Conservation (phyloP, 2,329 filamentous ascomycete genomes). For the Monosporascus cannonballus region DNA sequence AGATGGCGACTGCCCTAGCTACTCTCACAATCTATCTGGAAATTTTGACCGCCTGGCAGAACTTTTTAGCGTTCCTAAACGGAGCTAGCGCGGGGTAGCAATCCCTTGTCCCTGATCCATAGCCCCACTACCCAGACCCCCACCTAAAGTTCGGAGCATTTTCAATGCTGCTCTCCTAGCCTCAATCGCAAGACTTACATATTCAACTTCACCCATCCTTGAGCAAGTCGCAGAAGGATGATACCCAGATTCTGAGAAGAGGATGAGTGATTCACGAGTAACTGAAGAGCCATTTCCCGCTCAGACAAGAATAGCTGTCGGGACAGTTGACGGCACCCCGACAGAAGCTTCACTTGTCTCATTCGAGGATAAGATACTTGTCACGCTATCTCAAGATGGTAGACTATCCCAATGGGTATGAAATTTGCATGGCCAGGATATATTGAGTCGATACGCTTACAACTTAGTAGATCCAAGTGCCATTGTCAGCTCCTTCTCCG, state of each 20-base stretch:
- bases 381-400: slow-evolving; percentile 83
- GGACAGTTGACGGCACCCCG: slow-evolving; percentile 57
- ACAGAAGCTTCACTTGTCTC: slow-evolving; percentile 69
- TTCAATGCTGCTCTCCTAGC: neutral
- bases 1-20: slow-evolving; percentile 3
- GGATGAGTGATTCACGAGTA: slow-evolving; percentile 37
- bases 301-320: slow-evolving; percentile 50
- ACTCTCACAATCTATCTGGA: slow-evolving; percentile 3
- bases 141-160: neutral
- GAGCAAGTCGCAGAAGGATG: too few species aligned
- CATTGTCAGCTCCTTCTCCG: slow-evolving; percentile 62
- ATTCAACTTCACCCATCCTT: too few species aligned
- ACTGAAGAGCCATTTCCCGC: slow-evolving; percentile 61
- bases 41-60: slow-evolving; percentile 29
- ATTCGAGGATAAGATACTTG: slow-evolving; percentile 85
- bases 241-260: slow-evolving; percentile 2
- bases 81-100: slow-evolving; percentile 20
- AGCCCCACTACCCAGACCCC: neutral
- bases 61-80: slow-evolving; percentile 8
- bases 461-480: slow-evolving; percentile 63
- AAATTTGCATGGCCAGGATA: slow-evolving; percentile 5
- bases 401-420: slow-evolving; percentile 86
- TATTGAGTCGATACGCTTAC: slow-evolving; percentile 1
- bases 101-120: neutral
- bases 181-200: too few species aligned